Conservation (phyloP, 2,329 filamentous ascomycete species). For the Aspergillus luchuensis region DNA sequence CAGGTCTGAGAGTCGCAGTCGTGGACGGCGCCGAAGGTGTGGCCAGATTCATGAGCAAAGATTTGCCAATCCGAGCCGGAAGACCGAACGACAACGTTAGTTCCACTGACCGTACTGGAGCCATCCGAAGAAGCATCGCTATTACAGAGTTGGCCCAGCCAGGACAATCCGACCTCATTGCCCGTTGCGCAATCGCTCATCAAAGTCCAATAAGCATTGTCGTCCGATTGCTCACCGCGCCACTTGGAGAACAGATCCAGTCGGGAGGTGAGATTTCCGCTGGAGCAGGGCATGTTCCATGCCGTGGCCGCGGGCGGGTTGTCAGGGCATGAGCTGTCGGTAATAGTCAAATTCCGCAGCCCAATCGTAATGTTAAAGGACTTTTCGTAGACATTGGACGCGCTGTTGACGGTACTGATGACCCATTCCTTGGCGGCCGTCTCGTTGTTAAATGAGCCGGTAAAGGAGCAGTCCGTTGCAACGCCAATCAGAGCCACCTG, state of each 20-base stretch:
- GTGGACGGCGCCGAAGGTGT: conserved; percentile 94
- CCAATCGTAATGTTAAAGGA: conserved; percentile 95
- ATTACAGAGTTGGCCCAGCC: conserved; percentile 84
- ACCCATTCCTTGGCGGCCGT: conserved; percentile 71
- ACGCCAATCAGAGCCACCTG: conserved; percentile 90
- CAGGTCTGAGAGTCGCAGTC: conserved; percentile 79
- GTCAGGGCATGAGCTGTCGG: conserved; percentile 71
- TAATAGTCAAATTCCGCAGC: conserved; percentile 81
- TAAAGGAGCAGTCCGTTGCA: conserved; percentile 91
- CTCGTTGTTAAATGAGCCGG: conserved; percentile 66
- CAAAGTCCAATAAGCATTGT: conserved; percentile 91
- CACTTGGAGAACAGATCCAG: conserved; percentile 86
- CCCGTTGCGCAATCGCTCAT: conserved; percentile 80
- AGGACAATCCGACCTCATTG: conserved; percentile 85
- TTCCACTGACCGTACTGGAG: conserved; percentile 73
- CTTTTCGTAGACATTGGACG: conserved; percentile 83
- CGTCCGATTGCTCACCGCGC: conserved; percentile 75
- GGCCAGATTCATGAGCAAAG: conserved; percentile 89
- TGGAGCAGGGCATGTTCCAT: conserved; percentile 78
- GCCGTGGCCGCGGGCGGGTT: conserved; percentile 66
- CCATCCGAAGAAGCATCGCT: conserved; percentile 53
- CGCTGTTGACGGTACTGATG: conserved; percentile 80
- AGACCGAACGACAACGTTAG: conserved; percentile 87
- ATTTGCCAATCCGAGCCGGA: conserved; percentile 89
- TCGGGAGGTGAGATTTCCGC: conserved; percentile 67